These are phyloP conservation scores for Prunus mume DNA, from an alignment of 306 rosid species.

Conservation along the genomic window DNA sequence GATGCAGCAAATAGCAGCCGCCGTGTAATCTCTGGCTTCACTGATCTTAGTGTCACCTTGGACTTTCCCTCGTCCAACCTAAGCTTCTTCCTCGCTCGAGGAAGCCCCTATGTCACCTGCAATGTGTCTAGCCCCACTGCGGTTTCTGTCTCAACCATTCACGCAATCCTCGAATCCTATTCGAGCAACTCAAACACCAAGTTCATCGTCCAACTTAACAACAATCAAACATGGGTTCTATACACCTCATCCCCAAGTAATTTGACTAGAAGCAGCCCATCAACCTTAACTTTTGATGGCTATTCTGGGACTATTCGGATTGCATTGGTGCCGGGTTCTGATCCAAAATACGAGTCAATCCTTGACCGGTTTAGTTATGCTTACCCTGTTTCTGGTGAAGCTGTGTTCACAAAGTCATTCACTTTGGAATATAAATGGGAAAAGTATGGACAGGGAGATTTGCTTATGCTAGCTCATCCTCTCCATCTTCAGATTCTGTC, in stretches of 20 bases:
- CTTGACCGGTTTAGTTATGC: constrained; percentile 61
- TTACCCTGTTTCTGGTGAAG: constrained; percentile 77
- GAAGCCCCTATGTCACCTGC: constrained; percentile 72
- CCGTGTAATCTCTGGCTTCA: constrained; percentile 45
- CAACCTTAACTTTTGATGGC: constrained; percentile 47
- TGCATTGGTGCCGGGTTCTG: constrained; percentile 46
- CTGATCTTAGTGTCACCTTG: constrained; percentile 71
- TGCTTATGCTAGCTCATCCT: constrained; percentile 82
- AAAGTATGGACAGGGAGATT: constrained; percentile 64
- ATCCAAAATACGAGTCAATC: constrained; percentile 24
- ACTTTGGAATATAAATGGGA: constrained; percentile 69
- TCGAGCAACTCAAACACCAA: constrained; percentile 54
- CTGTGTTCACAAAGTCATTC: constrained; percentile 50
- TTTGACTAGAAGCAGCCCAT: constrained; percentile 26
- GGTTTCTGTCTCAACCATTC: constrained; percentile 64
- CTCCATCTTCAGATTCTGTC: constrained; percentile 61
- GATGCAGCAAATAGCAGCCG: constrained; percentile 13
- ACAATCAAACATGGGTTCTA: constrained; percentile 78
- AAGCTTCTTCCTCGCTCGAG: constrained; percentile 68
- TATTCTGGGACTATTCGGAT: constrained; percentile 70
- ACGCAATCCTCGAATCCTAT: constrained; percentile 49
- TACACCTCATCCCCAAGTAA: constrained; percentile 57
- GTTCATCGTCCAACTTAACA: constrained; percentile 55
- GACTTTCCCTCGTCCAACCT: constrained; percentile 71
- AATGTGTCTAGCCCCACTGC: constrained; percentile 37